Percentiles rank a stretch among this genome's conserved stretches.
Evolutionary conservation across 1,284 basidiomycete genomes (phyloP).

Genomic region (Cerrena zonata): DNA sequence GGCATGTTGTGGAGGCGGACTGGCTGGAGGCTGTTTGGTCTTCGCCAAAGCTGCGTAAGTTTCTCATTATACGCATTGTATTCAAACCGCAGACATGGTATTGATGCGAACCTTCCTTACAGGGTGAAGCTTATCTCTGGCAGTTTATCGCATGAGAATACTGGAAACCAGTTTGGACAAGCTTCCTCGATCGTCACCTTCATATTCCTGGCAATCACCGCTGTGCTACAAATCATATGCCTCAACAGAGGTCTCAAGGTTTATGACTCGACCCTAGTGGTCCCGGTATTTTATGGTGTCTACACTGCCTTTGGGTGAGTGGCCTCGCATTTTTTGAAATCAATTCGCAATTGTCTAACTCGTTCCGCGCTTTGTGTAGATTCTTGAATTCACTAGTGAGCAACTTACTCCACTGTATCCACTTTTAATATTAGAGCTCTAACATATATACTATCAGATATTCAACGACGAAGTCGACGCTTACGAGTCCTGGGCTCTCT

Average conservation of each 20-base stretch:
- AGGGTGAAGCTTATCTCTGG: conserved; percentile 77
- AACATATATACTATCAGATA: conserved; percentile 30
- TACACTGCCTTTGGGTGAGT: conserved; percentile 59
- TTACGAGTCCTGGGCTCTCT: conserved; percentile 80
- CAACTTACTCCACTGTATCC: conserved; percentile 26
- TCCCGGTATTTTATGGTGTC: conserved; percentile 68
- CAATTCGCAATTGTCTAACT: background rate
- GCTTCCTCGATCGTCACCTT: conserved; percentile 79
- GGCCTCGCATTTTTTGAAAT: background rate
- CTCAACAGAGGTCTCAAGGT: conserved; percentile 80
- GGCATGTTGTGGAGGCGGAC: conserved; percentile 83
- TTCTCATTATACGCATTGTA: conserved; percentile 13
- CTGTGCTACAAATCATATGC: conserved; percentile 85
- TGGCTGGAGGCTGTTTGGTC: conserved; percentile 84
- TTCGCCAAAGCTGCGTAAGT: conserved; percentile 85
- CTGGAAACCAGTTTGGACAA: conserved; percentile 82
- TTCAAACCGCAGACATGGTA: background rate
- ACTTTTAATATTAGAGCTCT: conserved; percentile 7
- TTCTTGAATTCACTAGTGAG: conserved; percentile 63
- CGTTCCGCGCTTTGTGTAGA: conserved; percentile 26
- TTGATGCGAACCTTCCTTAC: conserved; percentile 4
- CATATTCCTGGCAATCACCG: conserved; percentile 71
- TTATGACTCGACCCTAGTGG: conserved; percentile 72
- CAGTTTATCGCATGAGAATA: conserved; percentile 66
- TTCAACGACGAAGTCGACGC: conserved; percentile 80